Evolutionary conservation across 2,329 filamentous ascomycete genomes (phyloP), one percentile per base, ranked within the genome.

Genomic region (Apiospora pterosperma): DNA sequence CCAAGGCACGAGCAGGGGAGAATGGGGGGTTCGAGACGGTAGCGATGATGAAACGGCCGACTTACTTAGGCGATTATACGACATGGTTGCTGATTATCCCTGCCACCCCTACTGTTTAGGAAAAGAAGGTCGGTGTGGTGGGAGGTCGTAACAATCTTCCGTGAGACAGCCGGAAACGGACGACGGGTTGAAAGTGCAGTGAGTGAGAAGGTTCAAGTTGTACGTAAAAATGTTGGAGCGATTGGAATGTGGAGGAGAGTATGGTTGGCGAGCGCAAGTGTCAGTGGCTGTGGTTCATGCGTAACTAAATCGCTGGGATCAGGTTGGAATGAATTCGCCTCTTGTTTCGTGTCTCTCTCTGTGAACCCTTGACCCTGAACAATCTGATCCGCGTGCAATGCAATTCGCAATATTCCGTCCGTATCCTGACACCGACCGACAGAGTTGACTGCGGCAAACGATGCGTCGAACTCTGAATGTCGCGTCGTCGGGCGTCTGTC

Each of bases 61-160:
- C 48, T 34, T 61, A 61, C 59, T n/a, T 61, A 61, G 36, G 36
- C 59, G 59, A 61, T 61, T 61, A 61, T 61, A 61, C 59, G 59
- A 61, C 59, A 61, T 61, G 59, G 59, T 61, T 61, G 36, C 21
- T 8, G 7, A 31, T 41, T 61, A 61, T 61, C 31, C 36, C 36
- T 41, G 59, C 36, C 39, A 41, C 59, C 36, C 59, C 59, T 61
- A 55, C n/a, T 55, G 48, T 55, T 55, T 55, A 28, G 48, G 48
- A 52, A 31, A 52, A 55, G 25, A 61, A 31, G 39, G 23, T 21
- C 59, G 59, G 36, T 25, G 36, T 31, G 21, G 59, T 41, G 59
- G 41, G 36, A 41, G 59, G 59, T 41, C 41, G 23, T 38, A 61
- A 16, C 23, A 61, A 8, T 16, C 28, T 59, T 31, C 39, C 16